Conservation (phyloP, 345 rosid species). For the Alliaria petiolata region DNA sequence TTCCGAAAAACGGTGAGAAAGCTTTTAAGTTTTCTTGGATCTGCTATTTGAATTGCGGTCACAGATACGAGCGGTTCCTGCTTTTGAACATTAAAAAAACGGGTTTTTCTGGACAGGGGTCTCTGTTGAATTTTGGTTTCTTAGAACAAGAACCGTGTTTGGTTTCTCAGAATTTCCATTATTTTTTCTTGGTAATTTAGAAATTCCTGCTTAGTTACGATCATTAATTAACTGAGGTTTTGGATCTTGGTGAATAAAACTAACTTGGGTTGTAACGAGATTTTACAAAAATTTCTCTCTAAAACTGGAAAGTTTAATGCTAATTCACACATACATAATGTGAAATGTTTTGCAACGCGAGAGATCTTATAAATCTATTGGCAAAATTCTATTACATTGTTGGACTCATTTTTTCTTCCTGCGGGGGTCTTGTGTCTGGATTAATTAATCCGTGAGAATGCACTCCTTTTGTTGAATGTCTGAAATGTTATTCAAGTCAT, state of each 20-base stretch:
- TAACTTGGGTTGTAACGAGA: conserved; percentile 27
- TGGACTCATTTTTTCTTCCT: background rate
- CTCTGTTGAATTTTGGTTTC: background rate
- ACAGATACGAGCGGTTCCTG: background rate
- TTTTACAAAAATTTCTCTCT: background rate
- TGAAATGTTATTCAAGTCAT: conserved; percentile 34
- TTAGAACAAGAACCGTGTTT: conserved; percentile 4
- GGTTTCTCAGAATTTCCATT: background rate
- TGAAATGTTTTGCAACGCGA: background rate
- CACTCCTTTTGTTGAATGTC: conserved; percentile 3
- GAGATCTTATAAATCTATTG: background rate
- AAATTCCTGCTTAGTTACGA: background rate
- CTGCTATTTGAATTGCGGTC: background rate
- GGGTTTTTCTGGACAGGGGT: background rate
- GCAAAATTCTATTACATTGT: background rate
- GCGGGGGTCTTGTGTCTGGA: background rate
- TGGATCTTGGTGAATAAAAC: background rate
- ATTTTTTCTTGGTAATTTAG: no score
- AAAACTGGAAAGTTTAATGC: background rate
- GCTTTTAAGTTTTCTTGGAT: conserved; percentile 9
- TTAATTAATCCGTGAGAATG: background rate
- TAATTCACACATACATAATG: background rate
- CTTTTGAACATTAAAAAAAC: background rate
- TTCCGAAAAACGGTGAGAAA: conserved; percentile 11
- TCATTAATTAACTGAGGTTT: background rate